A percentile compares a stretch with the other conserved stretches of the same genome.
phyloP scores from a whole-genome alignment of 1,284 basidiomycete genomes.

The Inonotus obliquus region DNA sequence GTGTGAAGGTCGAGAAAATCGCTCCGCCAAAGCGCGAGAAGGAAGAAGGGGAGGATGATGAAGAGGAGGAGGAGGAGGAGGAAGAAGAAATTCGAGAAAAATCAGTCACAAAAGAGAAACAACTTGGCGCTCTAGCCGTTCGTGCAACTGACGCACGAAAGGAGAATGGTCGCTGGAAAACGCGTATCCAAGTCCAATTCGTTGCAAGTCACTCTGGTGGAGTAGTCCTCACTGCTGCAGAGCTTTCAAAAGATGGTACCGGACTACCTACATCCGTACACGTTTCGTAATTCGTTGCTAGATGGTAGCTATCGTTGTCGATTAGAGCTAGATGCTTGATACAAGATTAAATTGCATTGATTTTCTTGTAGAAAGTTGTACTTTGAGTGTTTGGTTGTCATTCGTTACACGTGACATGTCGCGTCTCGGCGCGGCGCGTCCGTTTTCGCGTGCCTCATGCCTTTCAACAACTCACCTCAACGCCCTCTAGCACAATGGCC shows the following conservation, averaged over 20 bases:
- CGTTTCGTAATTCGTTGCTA: background rate
- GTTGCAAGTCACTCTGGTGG: conserved; percentile 50
- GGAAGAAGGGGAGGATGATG: conserved; percentile 51
- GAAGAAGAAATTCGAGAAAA: conserved; percentile 63
- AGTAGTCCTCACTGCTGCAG: conserved; percentile 45
- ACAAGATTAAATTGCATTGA: background rate
- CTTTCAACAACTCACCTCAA: background rate
- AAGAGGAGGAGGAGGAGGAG: conserved; percentile 42
- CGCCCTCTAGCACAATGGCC: background rate
- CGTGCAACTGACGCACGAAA: conserved; percentile 46
- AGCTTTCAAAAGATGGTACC: conserved; percentile 39
- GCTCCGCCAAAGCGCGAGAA: conserved; percentile 45
- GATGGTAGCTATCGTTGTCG: background rate
- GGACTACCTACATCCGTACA: conserved; percentile 27
- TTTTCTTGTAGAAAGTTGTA: background rate
- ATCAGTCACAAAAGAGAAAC: conserved; percentile 56
- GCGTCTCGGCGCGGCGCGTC: background rate
- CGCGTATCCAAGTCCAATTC: conserved; percentile 61
- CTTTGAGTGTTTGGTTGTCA: background rate
- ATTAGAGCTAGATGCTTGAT: background rate
- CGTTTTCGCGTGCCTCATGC: background rate
- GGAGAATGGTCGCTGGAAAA: conserved; percentile 45
- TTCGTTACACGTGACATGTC: conserved; percentile 1
- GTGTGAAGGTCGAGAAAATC: conserved; percentile 71
- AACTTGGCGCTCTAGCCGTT: conserved; percentile 48